These are phyloP conservation scores for Tuber microsphaerosporum DNA, from an alignment of 495 filamentous ascomycete species.

Conservation along the genomic window DNA sequence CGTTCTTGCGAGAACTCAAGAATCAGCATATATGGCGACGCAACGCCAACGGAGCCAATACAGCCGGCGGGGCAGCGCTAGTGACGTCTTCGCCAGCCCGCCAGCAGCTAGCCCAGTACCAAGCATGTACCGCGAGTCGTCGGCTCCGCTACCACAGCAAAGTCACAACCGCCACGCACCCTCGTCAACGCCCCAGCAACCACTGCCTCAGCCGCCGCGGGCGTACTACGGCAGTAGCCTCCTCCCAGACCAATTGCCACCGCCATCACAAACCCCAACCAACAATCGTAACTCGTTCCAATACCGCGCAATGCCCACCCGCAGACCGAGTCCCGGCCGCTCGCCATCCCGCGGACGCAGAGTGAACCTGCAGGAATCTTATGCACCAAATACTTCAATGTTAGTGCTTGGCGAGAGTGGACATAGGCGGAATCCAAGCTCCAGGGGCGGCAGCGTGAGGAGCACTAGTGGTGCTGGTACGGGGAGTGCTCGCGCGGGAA, in stretches of 20 bases:
- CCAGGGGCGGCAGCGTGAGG: conserved; percentile 26
- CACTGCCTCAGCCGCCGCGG: conserved; percentile 8
- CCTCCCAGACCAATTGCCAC: conserved; percentile 13
- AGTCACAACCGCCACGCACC: neutral
- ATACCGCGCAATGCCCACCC: conserved; percentile 27
- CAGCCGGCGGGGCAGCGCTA: conserved; percentile 20
- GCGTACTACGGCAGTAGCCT: conserved; percentile 15
- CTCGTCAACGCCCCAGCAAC: neutral
- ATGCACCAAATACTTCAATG: conserved; percentile 11
- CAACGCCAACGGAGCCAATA: conserved; percentile 10
- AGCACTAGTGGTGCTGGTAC: conserved; percentile 10
- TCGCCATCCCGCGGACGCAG: conserved; percentile 26
- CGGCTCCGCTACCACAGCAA: conserved; percentile 11
- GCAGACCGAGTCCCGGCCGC: conserved; percentile 25
- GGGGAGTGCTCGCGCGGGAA: conserved; percentile 23
- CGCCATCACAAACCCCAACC: conserved; percentile 5
- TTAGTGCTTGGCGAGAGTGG: conserved; percentile 7
- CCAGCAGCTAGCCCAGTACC: conserved; percentile 17
- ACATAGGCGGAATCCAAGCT: conserved; percentile 21
- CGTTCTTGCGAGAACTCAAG: conserved; percentile 16
- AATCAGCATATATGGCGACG: conserved; percentile 13
- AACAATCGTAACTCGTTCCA: conserved; percentile 17
- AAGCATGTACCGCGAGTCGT: conserved; percentile 17
- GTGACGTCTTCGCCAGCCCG: conserved; percentile 16
- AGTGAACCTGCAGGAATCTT: conserved; percentile 19